Percentiles rank a stretch among this genome's conserved stretches.
These are phyloP conservation scores for Penstemon davidsonii DNA, from an alignment of 257 asterid species.

Conservation along the genomic window DNA sequence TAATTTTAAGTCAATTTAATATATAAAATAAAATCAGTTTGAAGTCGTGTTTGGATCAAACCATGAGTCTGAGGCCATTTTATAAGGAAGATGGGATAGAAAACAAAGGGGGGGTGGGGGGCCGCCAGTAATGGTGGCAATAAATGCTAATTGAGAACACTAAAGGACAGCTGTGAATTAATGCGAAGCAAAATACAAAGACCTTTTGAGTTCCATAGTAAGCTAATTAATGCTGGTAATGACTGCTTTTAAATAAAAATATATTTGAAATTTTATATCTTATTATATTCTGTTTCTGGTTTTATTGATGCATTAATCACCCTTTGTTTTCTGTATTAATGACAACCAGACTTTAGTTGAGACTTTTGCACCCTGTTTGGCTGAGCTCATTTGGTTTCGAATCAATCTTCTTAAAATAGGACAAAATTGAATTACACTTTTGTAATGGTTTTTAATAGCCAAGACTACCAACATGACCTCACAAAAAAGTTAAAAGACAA, in stretches of 20 bases:
- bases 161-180: slow-evolving; percentile 68
- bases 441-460: background rate
- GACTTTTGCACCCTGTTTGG: slow-evolving; percentile 31
- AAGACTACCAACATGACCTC: background rate
- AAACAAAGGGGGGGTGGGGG: slow-evolving; percentile 15
- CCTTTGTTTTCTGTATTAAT: slow-evolving; percentile 40
- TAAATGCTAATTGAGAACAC: slow-evolving; percentile 44
- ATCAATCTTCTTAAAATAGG: background rate
- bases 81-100: background rate
- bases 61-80: background rate
- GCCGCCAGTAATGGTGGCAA: slow-evolving; percentile 24
- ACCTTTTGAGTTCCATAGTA: slow-evolving; percentile 56
- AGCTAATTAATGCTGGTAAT: slow-evolving; percentile 55
- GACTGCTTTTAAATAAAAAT: slow-evolving; percentile 29
- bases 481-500: no score
- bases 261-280: slow-evolving; percentile 21
- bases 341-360: slow-evolving; percentile 38
- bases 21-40: no score
- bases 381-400: background rate
- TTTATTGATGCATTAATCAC: slow-evolving; percentile 43
- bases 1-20: no score
- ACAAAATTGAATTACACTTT: background rate
- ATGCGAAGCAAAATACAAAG: slow-evolving; percentile 46
- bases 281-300: slow-evolving; percentile 15
- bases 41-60: no score